Percentiles rank a stretch among this genome's conserved stretches.
Evolutionary conservation across 148 eudicot species (phyloP).

Genomic region (Silene latifolia): DNA sequence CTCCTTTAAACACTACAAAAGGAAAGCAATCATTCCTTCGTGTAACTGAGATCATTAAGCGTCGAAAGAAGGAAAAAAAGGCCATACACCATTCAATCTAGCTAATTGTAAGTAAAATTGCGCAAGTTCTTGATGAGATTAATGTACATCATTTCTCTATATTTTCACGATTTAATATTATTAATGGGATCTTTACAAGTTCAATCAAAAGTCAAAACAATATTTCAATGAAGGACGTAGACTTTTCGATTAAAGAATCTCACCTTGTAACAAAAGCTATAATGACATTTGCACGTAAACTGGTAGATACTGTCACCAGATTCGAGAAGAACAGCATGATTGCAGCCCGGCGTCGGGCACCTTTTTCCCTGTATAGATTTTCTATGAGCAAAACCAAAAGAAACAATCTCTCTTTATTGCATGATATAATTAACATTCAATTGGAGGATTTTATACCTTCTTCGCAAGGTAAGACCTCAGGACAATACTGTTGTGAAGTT

Average conservation of each 20-base stretch:
- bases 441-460: background rate
- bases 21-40: background rate
- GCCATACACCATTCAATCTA: background rate
- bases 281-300: constrained; percentile 18
- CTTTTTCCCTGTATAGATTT: constrained; percentile 21
- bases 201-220: background rate
- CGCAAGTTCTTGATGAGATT: background rate
- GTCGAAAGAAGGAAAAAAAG: background rate
- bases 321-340: constrained; percentile 2
- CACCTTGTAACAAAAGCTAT: constrained; percentile 26
- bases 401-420: background rate
- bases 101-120: background rate
- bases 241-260: background rate
- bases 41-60: background rate
- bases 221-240: background rate
- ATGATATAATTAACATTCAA: background rate
- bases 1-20: constrained; percentile 23
- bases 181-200: background rate
- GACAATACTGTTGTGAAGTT: background rate
- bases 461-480: constrained; percentile 10
- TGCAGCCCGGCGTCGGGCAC: constrained; percentile 20
- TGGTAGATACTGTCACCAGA: background rate
- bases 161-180: background rate
- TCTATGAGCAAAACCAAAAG: background rate
- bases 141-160: background rate